A percentile compares a stretch with the other conserved stretches of the same genome.
Conservation (phyloP, 164 flowering plant species). For the Dillenia suffruticosa region DNA sequence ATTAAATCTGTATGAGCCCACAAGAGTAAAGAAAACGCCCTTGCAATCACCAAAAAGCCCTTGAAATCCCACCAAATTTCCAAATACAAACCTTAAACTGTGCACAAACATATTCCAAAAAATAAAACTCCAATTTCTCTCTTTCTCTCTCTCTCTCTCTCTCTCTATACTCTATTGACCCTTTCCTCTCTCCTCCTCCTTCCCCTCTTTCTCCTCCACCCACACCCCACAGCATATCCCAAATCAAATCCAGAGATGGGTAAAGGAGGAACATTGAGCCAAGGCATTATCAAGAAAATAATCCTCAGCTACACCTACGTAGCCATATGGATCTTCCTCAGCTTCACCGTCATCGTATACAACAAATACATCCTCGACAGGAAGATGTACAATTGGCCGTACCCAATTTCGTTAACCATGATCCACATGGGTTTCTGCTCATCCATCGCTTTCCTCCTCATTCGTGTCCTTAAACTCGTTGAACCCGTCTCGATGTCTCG, state of each 20-base stretch:
- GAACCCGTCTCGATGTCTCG: slow-evolving; percentile 20
- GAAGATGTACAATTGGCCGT: slow-evolving; percentile 32
- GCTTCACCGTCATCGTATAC: slow-evolving; percentile 27
- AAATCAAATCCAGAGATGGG: not conserved
- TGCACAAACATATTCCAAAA: too few relatives aligned
- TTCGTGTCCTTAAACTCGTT: slow-evolving; percentile 18
- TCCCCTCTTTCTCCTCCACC: not conserved
- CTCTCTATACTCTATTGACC: too few relatives aligned
- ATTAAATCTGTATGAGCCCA: too few relatives aligned
- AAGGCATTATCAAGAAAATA: slow-evolving; percentile 21
- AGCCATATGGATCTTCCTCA: slow-evolving; percentile 26
- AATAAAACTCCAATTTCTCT: too few relatives aligned
- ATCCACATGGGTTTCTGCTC: slow-evolving; percentile 29
- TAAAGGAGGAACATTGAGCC: slow-evolving; percentile 3
- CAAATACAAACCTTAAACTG: too few relatives aligned
- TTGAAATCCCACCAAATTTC: too few relatives aligned
- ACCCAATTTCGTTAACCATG: slow-evolving; percentile 29
- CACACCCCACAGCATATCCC: not conserved
- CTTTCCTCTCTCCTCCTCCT: too few relatives aligned
- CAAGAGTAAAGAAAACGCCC: too few relatives aligned
- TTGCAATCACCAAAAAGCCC: too few relatives aligned
- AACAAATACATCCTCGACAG: slow-evolving; percentile 32
- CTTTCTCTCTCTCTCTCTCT: too few relatives aligned
- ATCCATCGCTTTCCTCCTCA: slow-evolving; percentile 20
- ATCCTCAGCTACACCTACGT: slow-evolving; percentile 24